Evolutionary conservation across 2,329 filamentous ascomycete species (phyloP).

Genomic region (Sporothrix curviconia): DNA sequence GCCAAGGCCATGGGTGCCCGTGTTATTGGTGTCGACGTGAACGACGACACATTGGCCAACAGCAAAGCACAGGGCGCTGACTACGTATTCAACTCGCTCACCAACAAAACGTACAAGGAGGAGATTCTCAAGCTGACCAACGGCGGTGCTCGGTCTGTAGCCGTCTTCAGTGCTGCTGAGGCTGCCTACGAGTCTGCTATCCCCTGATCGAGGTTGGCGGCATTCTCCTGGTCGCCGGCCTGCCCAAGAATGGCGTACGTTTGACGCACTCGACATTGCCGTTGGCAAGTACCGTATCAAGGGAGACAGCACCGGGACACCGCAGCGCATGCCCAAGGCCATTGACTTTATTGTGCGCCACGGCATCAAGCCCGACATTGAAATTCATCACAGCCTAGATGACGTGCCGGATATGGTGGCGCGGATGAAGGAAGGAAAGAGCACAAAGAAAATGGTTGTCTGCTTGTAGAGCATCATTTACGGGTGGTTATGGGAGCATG

Average conservation of each 20-base stretch:
- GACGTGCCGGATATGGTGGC: slow-evolving; percentile 32
- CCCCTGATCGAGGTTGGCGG: slow-evolving; percentile 31
- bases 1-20: slow-evolving; percentile 38
- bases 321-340: slow-evolving; percentile 37
- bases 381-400: slow-evolving; percentile 31
- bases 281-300: slow-evolving; percentile 35
- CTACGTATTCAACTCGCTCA: slow-evolving; percentile 35
- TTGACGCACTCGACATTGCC: slow-evolving; percentile 34
- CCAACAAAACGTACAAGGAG: slow-evolving; percentile 30
- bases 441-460: slow-evolving; percentile 6
- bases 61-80: slow-evolving; percentile 35
- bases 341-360: slow-evolving; percentile 37
- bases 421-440: slow-evolving; percentile 29
- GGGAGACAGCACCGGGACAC: slow-evolving; percentile 35
- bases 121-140: slow-evolving; percentile 35
- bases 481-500: no score
- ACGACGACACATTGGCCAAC: slow-evolving; percentile 34
- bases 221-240: slow-evolving; percentile 36
- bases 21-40: slow-evolving; percentile 37
- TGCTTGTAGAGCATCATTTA: no score
- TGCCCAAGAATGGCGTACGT: slow-evolving; percentile 30
- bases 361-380: slow-evolving; percentile 33
- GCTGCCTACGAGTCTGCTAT: slow-evolving; percentile 32
- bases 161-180: slow-evolving; percentile 34
- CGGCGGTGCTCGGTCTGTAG: slow-evolving; percentile 36